phyloP scores from a whole-genome alignment of 2,329 filamentous ascomycete species.

The Calonectria henricotiae region DNA sequence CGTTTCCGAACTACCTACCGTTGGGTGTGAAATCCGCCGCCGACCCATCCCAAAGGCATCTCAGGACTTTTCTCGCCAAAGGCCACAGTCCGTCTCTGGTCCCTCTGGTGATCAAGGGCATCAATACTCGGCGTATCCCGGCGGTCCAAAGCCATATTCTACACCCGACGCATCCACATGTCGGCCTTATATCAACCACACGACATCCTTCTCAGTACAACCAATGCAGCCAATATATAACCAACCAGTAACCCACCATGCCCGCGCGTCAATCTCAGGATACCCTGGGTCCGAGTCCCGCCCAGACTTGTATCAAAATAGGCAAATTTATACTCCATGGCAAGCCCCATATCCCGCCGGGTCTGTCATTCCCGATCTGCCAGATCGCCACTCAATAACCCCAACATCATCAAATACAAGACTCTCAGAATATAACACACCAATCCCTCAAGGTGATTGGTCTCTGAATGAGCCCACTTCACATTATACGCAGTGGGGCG shows the following conservation, averaged over 20 bases:
- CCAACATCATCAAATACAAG: background rate
- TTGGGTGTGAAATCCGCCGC: background rate
- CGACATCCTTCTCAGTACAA: background rate
- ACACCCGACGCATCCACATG: background rate
- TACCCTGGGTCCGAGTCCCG: background rate
- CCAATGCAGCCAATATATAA: background rate
- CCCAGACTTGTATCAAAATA: background rate
- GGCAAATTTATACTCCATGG: background rate
- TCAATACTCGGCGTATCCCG: background rate
- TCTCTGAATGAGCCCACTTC: no score
- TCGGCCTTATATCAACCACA: background rate
- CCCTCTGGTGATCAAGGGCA: background rate
- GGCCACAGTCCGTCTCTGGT: background rate
- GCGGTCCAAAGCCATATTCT: constrained; percentile 5
- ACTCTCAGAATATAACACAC: background rate
- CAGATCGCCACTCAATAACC: background rate
- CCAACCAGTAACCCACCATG: background rate
- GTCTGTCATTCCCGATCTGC: background rate
- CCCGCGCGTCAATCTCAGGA: background rate
- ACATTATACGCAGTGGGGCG: background rate
- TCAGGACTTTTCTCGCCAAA: background rate
- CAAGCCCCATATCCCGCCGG: background rate
- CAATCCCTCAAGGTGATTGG: background rate
- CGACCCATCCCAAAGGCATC: background rate
- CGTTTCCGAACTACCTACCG: background rate